phyloP scores from a whole-genome alignment of 495 filamentous ascomycete genomes.

The Pyronema omphalodes region DNA sequence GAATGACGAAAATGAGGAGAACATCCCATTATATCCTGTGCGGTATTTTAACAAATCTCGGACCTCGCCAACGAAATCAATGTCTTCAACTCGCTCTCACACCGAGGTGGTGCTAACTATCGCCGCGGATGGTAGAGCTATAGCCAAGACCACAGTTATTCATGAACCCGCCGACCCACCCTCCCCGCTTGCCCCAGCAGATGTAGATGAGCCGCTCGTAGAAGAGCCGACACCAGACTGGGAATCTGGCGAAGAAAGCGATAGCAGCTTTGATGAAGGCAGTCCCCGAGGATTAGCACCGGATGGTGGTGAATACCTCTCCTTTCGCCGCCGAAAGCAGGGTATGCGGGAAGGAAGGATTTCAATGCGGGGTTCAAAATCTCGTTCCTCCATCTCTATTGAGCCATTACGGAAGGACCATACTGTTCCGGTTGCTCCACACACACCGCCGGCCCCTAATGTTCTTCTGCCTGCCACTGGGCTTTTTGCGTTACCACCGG shows the following conservation, averaged over 20 bases:
- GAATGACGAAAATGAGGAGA: too few relatives aligned
- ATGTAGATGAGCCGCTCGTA: constrained; percentile 9
- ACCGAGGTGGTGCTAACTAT: constrained; percentile 21
- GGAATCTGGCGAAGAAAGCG: constrained; percentile 22
- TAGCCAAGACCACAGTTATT: constrained; percentile 19
- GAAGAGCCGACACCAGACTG: constrained; percentile 1
- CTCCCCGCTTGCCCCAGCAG: constrained; percentile 5
- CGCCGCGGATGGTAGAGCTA: constrained; percentile 21
- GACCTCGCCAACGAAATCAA: background rate
- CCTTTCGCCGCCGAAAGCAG: constrained; percentile 16
- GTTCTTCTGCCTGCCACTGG: background rate
- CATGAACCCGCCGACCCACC: constrained; percentile 5
- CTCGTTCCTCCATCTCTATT: background rate
- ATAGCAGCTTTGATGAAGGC: constrained; percentile 23
- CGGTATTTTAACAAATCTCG: too few relatives aligned
- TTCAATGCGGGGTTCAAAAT: too few relatives aligned
- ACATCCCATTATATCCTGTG: too few relatives aligned
- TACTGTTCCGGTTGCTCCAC: background rate
- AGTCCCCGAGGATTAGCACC: constrained; percentile 21
- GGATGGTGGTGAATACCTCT: constrained; percentile 19
- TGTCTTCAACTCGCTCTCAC: background rate
- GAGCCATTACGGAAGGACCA: background rate
- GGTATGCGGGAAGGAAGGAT: background rate
- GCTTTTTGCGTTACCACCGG: too few relatives aligned
- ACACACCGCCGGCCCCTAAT: background rate